Percentiles rank a stretch among this genome's conserved stretches.
Conservation (phyloP, 2,329 filamentous ascomycete genomes). For the Nigrograna mackinnonii region DNA sequence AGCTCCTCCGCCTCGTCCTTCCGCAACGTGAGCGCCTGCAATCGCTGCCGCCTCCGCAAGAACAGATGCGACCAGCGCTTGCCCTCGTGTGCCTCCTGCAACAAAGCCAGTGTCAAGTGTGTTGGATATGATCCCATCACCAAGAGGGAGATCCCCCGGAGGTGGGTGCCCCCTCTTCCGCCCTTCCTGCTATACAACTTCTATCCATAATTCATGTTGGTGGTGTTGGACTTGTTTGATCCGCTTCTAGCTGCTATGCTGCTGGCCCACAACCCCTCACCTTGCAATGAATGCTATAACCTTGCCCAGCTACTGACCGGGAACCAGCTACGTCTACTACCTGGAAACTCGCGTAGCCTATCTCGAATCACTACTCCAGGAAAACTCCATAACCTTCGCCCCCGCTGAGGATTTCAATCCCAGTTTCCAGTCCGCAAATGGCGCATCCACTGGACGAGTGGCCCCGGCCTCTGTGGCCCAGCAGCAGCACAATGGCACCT, state of each 20-base stretch:
- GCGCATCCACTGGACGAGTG: conserved; percentile 11
- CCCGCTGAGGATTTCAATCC: conserved; percentile 67
- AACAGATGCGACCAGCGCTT: conserved; percentile 94
- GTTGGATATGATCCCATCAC: conserved; percentile 97
- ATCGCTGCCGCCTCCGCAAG: conserved; percentile 76
- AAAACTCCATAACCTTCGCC: conserved; percentile 72
- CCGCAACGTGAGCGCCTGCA: conserved; percentile 81
- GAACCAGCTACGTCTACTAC: conserved; percentile 83
- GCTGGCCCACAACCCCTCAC: too few relatives aligned
- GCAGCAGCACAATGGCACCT: conserved; percentile 27
- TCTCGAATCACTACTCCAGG: conserved; percentile 74
- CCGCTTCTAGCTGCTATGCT: background rate
- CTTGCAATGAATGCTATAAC: too few relatives aligned
- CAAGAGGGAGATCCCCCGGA: conserved; percentile 90
- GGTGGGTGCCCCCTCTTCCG: conserved; percentile 43
- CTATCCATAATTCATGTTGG: too few relatives aligned
- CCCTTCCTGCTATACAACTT: too few relatives aligned
- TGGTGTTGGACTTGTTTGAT: too few relatives aligned
- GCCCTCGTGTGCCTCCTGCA: conserved; percentile 87
- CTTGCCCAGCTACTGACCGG: conserved; percentile 13
- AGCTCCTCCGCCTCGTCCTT: conserved; percentile 39
- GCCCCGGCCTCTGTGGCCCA: conserved; percentile 1
- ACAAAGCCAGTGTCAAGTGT: conserved; percentile 88
- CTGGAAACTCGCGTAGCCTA: conserved; percentile 85
- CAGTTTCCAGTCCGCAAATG: conserved; percentile 40